Base-by-base conservation (phyloP, 139 green algal species). In the Coccomyxa sp. region DNA sequence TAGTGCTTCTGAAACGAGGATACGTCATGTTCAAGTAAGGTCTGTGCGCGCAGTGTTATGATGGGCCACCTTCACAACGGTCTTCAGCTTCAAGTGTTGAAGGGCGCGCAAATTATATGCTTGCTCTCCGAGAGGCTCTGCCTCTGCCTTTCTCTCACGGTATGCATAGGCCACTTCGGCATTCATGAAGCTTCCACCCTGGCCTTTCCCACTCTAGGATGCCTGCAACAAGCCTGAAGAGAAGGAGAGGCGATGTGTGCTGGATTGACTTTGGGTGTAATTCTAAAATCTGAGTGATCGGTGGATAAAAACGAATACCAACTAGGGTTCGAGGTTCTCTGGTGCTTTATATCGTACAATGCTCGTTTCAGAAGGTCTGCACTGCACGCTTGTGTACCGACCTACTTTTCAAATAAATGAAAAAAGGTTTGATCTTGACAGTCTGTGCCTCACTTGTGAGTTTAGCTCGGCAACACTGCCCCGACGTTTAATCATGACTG, bases 1-100 rank as follows among this genome's bases (percentile, higher is more conserved):
- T 31, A 78, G 9, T 11, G 1, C 25, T 30, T 27, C 12, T 4
- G 4, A 78, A 30, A 45, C 17, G 30, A 60, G 31, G 14, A 80
- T 28, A 30, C 28, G 18, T 3, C 76, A 58, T 16, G 58, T 13
- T n/a, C 15, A 80, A 7, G 10, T 21, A 80, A 80, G 31, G 58
- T 80, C 7, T 32, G 18, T 18, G 14, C 59, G 16, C 25, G 32
- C 81, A 45, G 31, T 59, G 17, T 16, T 32, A 80, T 18, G 10
- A n/a, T 30, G 17, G 18, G 13, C 18, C 63, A 90, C 91, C 87
- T 92, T 93, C 76, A 93, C 82, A 0, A 93, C 90, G 13, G 91
- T 92, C 68, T 93, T 94, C 4, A 94, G 74, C 76, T 81, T 80
- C 18, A 94, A 81, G 25, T 90, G 76, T 15, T 87, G 76, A 60